A percentile compares a stretch with the other conserved stretches of the same genome.
These are phyloP conservation scores for Mayamaea pseudoterrestris DNA, from an alignment of 108 stramenopile species.

Conservation along the genomic window DNA sequence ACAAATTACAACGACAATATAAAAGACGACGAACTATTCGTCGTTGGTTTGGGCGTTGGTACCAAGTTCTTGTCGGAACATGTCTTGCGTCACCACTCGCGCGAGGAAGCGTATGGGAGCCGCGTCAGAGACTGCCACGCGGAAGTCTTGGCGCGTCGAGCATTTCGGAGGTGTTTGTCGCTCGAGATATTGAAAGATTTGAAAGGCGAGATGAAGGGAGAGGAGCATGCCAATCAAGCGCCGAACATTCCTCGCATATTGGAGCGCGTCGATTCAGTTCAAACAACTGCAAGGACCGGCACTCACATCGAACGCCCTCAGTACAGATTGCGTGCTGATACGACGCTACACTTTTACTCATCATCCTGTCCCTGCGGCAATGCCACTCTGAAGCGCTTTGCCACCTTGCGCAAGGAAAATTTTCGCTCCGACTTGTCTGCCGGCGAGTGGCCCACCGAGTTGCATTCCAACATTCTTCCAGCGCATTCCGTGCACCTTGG, in stretches of 20 bases:
- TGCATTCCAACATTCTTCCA: constrained; percentile 33
- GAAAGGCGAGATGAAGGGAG: background rate
- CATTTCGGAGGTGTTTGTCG: constrained; percentile 53
- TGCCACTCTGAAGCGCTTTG: constrained; percentile 73
- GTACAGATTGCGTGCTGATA: constrained; percentile 34
- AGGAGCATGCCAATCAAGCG: background rate
- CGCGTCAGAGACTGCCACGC: constrained; percentile 75
- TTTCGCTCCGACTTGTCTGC: constrained; percentile 47
- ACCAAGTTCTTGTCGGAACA: constrained; percentile 79
- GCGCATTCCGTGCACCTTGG: constrained; percentile 55
- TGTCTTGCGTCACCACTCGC: background rate
- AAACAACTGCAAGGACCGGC: background rate
- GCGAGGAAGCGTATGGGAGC: constrained; percentile 27
- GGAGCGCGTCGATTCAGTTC: background rate
- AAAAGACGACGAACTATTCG: constrained; percentile 15
- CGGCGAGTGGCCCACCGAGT: constrained; percentile 56
- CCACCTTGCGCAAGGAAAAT: constrained; percentile 58
- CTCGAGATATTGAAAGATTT: constrained; percentile 29
- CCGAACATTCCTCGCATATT: background rate
- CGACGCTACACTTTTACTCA: constrained; percentile 71
- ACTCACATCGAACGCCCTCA: background rate
- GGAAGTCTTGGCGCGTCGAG: constrained; percentile 71
- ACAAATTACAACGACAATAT: too few relatives aligned
- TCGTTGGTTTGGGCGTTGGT: constrained; percentile 68
- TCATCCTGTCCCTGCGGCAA: constrained; percentile 85